Percentiles rank a stretch among this genome's conserved stretches.
phyloP scores from a whole-genome alignment of 768 basidiomycete species.

The Tubosaeta sp. region DNA sequence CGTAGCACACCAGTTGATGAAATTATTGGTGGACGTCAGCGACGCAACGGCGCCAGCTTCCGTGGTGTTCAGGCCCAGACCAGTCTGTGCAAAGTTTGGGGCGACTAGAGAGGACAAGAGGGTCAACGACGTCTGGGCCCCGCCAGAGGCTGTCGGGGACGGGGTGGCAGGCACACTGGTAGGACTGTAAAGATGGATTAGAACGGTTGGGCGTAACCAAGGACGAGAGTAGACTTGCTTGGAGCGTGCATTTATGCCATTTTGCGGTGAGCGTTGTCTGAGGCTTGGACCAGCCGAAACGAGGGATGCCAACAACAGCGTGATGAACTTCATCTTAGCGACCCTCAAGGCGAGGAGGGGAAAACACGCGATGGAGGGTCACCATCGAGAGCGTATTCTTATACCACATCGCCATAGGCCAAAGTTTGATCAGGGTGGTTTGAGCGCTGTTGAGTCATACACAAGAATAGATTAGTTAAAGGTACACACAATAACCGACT shows the following conservation, averaged over 20 bases:
- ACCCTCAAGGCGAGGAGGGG: constrained; percentile 1
- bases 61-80: constrained; percentile 31
- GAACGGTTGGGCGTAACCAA: background rate
- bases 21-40: constrained; percentile 63
- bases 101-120: constrained; percentile 51
- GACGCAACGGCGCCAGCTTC: constrained; percentile 50
- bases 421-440: background rate
- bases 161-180: constrained; percentile 1
- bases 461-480: background rate
- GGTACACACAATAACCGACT: background rate
- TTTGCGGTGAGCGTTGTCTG: constrained; percentile 32
- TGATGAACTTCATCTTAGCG: constrained; percentile 39
- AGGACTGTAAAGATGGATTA: too few species aligned
- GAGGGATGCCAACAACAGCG: constrained; percentile 24
- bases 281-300: constrained; percentile 36
- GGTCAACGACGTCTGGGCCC: constrained; percentile 28
- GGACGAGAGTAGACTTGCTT: constrained; percentile 32
- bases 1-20: constrained; percentile 63
- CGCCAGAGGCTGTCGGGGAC: too few species aligned
- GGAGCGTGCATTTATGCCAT: constrained; percentile 38
- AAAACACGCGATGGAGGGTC: background rate
- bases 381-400: background rate
- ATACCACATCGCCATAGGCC: background rate
- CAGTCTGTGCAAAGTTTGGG: constrained; percentile 50
- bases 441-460: background rate